Conservation (phyloP, 129 eudicot species). For the Logfia minima region DNA sequence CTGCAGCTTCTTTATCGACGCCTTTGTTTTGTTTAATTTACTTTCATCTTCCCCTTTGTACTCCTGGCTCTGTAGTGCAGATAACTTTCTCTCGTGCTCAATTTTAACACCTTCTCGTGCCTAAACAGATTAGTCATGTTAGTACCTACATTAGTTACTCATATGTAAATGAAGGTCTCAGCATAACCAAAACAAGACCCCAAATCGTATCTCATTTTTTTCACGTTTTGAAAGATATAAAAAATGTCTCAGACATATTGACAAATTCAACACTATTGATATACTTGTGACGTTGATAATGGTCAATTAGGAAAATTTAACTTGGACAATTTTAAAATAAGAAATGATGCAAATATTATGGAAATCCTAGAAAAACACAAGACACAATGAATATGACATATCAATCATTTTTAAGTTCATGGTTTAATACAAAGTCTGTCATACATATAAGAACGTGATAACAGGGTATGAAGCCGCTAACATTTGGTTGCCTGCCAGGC, state of each 20-base stretch:
- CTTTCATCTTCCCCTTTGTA: conserved; percentile 73
- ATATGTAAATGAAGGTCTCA: not conserved
- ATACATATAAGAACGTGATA: conserved; percentile 22
- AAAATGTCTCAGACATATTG: no score
- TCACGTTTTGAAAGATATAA: no score
- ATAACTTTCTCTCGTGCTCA: conserved; percentile 76
- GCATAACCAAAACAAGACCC: not conserved
- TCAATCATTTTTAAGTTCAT: conserved; percentile 33
- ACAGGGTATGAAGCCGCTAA: conserved; percentile 34
- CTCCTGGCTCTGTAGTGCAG: conserved; percentile 75
- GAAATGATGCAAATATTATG: conserved; percentile 23
- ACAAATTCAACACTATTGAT: not conserved
- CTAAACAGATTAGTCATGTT: conserved; percentile 32
- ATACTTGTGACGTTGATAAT: not conserved
- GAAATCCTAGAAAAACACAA: conserved; percentile 19
- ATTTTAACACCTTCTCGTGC: conserved; percentile 94
- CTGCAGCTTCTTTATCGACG: conserved; percentile 71
- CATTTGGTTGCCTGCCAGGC: conserved; percentile 36
- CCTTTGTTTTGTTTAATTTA: conserved; percentile 86
- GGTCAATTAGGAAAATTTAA: not conserved
- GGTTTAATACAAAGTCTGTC: conserved; percentile 25
- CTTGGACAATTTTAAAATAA: not conserved
- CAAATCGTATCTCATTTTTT: not conserved
- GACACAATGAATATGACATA: conserved; percentile 33
- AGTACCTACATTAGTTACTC: not conserved